Percentiles rank a stretch among this genome's conserved stretches.
phyloP scores from a whole-genome alignment of 2,329 filamentous ascomycete species.

The Furcasterigmium furcatum region DNA sequence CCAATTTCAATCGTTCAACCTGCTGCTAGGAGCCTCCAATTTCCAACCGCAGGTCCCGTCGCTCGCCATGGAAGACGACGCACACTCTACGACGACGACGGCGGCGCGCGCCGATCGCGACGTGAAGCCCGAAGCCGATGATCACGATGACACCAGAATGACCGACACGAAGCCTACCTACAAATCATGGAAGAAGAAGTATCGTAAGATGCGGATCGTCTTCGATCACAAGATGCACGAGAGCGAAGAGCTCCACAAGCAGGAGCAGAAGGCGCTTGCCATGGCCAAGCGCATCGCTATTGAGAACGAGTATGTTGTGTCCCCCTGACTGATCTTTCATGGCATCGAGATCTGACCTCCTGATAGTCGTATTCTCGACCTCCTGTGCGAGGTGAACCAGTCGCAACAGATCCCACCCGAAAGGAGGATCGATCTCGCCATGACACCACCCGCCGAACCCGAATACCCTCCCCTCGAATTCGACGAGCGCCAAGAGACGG shows the following conservation, averaged over 20 bases:
- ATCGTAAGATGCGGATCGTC: conserved; percentile 79
- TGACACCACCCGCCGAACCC: conserved; percentile 39
- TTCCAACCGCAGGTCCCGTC: not conserved
- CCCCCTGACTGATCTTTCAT: conserved; percentile 10
- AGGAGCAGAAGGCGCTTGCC: conserved; percentile 76
- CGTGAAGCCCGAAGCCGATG: conserved; percentile 39
- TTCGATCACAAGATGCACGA: conserved; percentile 78
- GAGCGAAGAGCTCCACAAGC: conserved; percentile 77
- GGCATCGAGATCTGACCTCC: not conserved
- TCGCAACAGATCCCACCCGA: conserved; percentile 72
- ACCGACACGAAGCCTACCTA: conserved; percentile 49
- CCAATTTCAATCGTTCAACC: not conserved
- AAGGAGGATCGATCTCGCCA: conserved; percentile 69
- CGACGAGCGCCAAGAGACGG: conserved; percentile 31
- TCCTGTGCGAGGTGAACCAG: conserved; percentile 87
- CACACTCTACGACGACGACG: conserved; percentile 12
- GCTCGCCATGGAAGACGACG: conserved; percentile 22
- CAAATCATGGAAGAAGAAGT: conserved; percentile 87
- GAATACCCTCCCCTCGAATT: conserved; percentile 26
- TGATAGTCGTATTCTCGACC: conserved; percentile 76
- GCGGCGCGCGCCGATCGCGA: conserved; percentile 19
- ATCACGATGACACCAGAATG: conserved; percentile 26
- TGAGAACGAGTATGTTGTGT: conserved; percentile 79
- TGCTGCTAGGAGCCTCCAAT: too few species aligned
- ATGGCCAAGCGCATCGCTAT: conserved; percentile 81